These are phyloP conservation scores for Plasmodium berghei DNA, from an alignment of 169 alveolate species.

Conservation along the genomic window DNA sequence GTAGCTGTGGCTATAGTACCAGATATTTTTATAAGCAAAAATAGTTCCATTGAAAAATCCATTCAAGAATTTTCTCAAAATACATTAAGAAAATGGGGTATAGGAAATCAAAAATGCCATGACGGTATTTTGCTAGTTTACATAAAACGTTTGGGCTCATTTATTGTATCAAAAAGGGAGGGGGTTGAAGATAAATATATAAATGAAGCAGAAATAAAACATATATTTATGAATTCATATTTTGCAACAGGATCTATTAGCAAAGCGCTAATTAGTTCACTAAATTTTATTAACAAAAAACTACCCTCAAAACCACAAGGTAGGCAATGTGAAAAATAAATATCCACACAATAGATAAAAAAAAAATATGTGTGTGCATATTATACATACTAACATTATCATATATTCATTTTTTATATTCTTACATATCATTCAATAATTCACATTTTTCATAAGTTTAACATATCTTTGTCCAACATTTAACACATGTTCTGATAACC, in stretches of 20 bases:
- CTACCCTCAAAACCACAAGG: slow-evolving; percentile 71
- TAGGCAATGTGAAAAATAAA: slow-evolving; percentile 5
- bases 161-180: slow-evolving; percentile 66
- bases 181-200: slow-evolving; percentile 71
- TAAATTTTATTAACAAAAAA: slow-evolving; percentile 42
- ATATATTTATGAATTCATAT: slow-evolving; percentile 47
- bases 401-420: not conserved
- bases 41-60: slow-evolving; percentile 41
- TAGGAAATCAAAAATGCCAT: slow-evolving; percentile 70
- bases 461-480: not conserved
- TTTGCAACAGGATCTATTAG: slow-evolving; percentile 71
- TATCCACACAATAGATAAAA: not conserved
- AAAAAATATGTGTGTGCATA: not conserved
- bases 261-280: slow-evolving; percentile 47
- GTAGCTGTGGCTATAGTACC: slow-evolving; percentile 68
- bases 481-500: not conserved
- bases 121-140: slow-evolving; percentile 75
- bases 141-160: slow-evolving; percentile 42
- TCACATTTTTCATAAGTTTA: not conserved
- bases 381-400: not conserved
- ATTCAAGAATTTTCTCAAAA: slow-evolving; percentile 28
- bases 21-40: slow-evolving; percentile 29
- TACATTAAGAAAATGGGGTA: slow-evolving; percentile 75
- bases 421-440: not conserved
- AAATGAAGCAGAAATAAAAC: slow-evolving; percentile 49